Percentiles rank a stretch among this genome's conserved stretches.
Conservation (phyloP, 805 yeast species). For the Wickerhamiella brachini region DNA sequence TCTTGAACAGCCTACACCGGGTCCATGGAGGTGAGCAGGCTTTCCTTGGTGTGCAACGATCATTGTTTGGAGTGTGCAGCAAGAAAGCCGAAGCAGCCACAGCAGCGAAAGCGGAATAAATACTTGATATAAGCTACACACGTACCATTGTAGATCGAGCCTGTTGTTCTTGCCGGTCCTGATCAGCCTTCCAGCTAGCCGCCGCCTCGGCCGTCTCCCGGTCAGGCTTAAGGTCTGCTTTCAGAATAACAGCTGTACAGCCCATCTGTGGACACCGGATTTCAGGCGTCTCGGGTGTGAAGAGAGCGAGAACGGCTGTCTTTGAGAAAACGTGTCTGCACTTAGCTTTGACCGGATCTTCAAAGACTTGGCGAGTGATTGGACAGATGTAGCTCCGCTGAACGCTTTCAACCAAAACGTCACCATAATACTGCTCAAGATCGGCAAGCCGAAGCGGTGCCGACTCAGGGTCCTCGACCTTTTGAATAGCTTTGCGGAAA, state of each 20-base stretch:
- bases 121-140: background rate
- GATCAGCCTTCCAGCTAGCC: background rate
- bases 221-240: background rate
- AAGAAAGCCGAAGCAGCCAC: background rate
- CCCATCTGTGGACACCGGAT: background rate
- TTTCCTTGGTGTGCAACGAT: too few species aligned
- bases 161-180: background rate
- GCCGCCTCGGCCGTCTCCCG: background rate
- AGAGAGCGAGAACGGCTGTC: background rate
- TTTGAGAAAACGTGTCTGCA: constrained; percentile 13
- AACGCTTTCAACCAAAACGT: constrained; percentile 3
- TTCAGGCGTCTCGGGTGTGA: background rate
- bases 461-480: background rate
- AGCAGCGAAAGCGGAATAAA: background rate
- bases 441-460: background rate
- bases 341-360: constrained; percentile 11
- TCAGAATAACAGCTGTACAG: background rate
- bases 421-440: constrained; percentile 3
- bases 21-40: too few species aligned
- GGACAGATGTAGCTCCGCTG: constrained; percentile 8
- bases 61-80: too few species aligned
- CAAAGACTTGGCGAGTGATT: constrained; percentile 4
- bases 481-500: background rate
- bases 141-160: background rate
- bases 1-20: too few species aligned